Conservation (phyloP, 208 protist genomes). For the Leishmania mexicana region DNA sequence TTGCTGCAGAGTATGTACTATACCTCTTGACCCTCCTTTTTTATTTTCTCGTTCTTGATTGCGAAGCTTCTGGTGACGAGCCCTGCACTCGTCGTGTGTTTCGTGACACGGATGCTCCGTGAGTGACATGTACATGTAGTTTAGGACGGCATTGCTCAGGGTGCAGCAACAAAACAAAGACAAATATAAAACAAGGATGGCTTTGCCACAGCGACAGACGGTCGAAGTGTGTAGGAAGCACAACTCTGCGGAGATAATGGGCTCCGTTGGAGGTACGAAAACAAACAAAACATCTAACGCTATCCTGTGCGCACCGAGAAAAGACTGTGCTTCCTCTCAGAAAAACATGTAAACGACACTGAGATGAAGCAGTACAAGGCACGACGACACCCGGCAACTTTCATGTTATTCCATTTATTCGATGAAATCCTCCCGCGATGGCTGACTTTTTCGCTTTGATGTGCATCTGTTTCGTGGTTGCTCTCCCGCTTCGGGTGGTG, state of each 20-base stretch:
- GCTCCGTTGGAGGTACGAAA: neutral
- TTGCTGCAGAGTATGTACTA: slow-evolving; percentile 9
- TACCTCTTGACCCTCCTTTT: neutral
- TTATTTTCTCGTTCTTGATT: neutral
- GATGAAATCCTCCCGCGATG: neutral
- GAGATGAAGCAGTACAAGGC: neutral
- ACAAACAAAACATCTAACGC: neutral
- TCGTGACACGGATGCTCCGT: neutral
- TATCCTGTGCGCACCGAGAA: neutral
- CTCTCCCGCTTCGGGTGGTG: neutral
- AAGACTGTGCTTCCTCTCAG: no score
- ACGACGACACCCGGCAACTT: neutral
- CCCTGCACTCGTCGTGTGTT: neutral
- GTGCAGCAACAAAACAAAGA: neutral
- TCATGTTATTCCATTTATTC: neutral
- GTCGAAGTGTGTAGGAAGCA: neutral
- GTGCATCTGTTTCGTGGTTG: neutral
- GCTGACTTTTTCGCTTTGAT: neutral
- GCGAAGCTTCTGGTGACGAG: neutral
- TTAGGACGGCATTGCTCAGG: neutral
- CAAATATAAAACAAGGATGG: neutral
- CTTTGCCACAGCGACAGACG: no score
- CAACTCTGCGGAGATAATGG: neutral
- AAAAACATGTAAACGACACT: neutral
- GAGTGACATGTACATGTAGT: slow-evolving; percentile 5